phyloP scores from a whole-genome alignment of 164 flowering plant species.

The Annona squamosa region DNA sequence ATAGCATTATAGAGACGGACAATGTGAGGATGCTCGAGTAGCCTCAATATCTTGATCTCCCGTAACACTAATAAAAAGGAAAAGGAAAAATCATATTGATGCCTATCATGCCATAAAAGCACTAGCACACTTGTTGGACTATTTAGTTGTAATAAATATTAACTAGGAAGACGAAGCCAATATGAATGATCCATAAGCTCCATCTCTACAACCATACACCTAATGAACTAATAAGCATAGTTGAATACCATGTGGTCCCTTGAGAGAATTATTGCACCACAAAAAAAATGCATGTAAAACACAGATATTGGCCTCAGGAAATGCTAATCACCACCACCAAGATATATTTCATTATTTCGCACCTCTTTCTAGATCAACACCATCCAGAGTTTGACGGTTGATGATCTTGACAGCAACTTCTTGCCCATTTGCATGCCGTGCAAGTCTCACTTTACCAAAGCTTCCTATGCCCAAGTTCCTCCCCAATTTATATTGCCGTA shows the following conservation, averaged over 20 bases:
- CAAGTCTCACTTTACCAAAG: constrained; percentile 27
- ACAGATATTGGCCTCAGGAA: no score
- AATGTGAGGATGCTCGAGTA: constrained; percentile 12
- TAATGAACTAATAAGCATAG: not conserved
- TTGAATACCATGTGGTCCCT: no score
- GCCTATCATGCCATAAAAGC: not conserved
- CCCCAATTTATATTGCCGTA: constrained; percentile 13
- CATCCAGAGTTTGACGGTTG: constrained; percentile 9
- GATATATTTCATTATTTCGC: not conserved
- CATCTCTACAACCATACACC: not conserved
- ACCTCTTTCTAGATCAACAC: constrained; percentile 14
- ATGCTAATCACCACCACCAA: no score
- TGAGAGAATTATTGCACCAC: no score
- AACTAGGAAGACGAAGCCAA: not conserved
- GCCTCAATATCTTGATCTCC: constrained; percentile 10
- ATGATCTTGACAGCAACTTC: constrained; percentile 27
- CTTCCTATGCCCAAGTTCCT: constrained; percentile 21
- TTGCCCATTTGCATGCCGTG: constrained; percentile 20
- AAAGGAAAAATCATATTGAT: not conserved
- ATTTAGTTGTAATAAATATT: no score
- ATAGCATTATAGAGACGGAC: constrained; percentile 12
- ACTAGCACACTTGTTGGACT: no score
- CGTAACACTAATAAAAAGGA: constrained; percentile 1
- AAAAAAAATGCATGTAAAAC: no score
- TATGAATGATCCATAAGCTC: not conserved